Conservation (phyloP, 2,329 filamentous ascomycete genomes). For the Fusarium coicis region DNA sequence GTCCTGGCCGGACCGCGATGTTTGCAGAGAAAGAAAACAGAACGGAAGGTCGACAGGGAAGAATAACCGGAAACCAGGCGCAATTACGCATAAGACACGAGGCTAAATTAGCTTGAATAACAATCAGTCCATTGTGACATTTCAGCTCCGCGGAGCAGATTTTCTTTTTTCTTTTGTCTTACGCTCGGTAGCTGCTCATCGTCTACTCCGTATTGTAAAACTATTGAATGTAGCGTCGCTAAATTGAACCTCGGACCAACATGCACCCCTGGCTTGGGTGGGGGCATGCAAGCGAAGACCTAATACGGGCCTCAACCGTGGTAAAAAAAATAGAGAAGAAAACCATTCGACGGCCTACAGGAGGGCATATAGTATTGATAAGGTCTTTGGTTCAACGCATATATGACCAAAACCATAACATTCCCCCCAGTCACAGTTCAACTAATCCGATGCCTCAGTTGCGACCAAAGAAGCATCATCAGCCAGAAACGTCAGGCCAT, state of each 20-base stretch:
- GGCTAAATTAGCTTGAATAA: background rate
- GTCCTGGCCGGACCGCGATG: background rate
- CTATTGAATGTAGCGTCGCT: background rate
- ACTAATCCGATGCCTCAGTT: background rate
- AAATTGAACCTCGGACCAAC: background rate
- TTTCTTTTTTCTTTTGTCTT: background rate
- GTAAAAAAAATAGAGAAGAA: no score
- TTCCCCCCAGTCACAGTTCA: rapidly evolving
- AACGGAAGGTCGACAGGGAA: rapidly evolving
- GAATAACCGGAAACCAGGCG: rapidly evolving
- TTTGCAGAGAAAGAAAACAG: background rate
- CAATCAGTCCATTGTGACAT: no score
- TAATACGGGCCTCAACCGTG: background rate
- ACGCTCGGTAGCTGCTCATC: background rate
- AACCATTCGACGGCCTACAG: background rate
- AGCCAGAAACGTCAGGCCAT: background rate
- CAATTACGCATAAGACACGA: background rate
- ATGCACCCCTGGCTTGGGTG: background rate
- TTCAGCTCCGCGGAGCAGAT: background rate
- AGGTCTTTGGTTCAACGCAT: background rate
- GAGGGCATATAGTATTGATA: background rate
- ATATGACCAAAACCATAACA: rapidly evolving
- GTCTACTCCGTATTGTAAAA: background rate
- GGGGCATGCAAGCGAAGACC: background rate
- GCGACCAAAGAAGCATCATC: background rate